Conservation (phyloP, 75 land plant genomes). For the Pinus taeda region DNA sequence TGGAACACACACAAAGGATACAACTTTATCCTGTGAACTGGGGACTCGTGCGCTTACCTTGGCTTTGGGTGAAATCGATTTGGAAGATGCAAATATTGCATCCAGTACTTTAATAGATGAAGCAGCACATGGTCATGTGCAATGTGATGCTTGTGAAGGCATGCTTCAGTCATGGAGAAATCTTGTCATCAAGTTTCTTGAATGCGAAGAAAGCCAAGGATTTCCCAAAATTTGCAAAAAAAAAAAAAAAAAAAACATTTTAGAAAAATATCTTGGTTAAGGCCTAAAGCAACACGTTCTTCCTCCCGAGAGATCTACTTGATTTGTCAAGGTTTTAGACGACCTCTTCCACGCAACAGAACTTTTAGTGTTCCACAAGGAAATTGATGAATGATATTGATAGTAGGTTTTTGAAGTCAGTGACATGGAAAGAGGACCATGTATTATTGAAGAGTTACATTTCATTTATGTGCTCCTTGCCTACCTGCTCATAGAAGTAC, state of each 20-base stretch:
- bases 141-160: conserved; percentile 29
- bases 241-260: too few relatives aligned
- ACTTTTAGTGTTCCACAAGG: neutral
- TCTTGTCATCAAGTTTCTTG: conserved; percentile 84
- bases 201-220: conserved; percentile 83
- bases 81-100: conserved; percentile 12
- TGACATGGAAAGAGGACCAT: neutral
- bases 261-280: conserved; percentile 66
- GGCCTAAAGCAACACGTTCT: conserved; percentile 92
- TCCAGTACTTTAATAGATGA: neutral
- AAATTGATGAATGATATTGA: neutral
- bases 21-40: conserved; percentile 78
- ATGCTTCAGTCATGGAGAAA: conserved; percentile 62
- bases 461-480: neutral
- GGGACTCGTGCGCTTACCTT: conserved; percentile 75
- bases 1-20: conserved; percentile 76
- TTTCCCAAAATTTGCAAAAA: conserved; percentile 67
- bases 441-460: neutral
- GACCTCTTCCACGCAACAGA: neutral
- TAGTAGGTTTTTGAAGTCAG: neutral
- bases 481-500: neutral
- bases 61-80: conserved; percentile 54
- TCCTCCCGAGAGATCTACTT: conserved; percentile 90
- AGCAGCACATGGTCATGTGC: conserved; percentile 1
- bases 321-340: conserved; percentile 57